Base-by-base conservation (phyloP, 768 basidiomycete species). In the Termitomyces sp. region DNA sequence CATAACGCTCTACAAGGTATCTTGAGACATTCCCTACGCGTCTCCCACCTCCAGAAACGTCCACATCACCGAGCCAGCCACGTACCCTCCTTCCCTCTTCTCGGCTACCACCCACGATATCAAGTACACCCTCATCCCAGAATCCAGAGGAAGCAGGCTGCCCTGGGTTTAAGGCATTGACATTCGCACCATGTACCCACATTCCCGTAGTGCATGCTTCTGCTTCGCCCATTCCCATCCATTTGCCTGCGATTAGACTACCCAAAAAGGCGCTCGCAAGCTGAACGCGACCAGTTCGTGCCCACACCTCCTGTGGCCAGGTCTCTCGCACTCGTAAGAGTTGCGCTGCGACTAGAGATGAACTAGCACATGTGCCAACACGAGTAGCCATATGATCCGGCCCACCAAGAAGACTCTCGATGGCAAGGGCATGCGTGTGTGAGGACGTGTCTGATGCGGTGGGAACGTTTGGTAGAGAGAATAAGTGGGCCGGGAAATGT, bases 31-130 rank as follows among this genome's bases (percentile, higher is more conserved):
- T 85, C 7, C 88, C 89, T 2, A 81, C 74, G 45, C 85, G 81
- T 59, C 85, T 75, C 20, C 83, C 82, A 13, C 84, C 88, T 44
- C 86, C 84, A 12, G 82, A 82, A 34, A 79, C 67, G 64, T 91
- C 89, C 10, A 92, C 91, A 33, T 90, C 89, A n/a, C 91, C 92
- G 6, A 94, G 74, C 89, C 91, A 91, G 4, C 82, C 82, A 63
- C 87, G 79, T 44, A 93, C 85, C 45, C 85, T 75, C 62, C 85
- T 74, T 2, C 85, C 89, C 64, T 90, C 90, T 60, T 91, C 89
- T 52, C 84, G 72, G 58, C 82, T 85, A 0, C 91, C 89, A 39
- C 87, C 89, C 22, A 93, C 82, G 56, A 91, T 85, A 64, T 92
- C 89, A 53, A 93, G 73, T 16, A 90, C 82, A 6, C 77, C 82